Conservation (phyloP, 1,139 yeast genomes). For the Komagataea norvegica region DNA sequence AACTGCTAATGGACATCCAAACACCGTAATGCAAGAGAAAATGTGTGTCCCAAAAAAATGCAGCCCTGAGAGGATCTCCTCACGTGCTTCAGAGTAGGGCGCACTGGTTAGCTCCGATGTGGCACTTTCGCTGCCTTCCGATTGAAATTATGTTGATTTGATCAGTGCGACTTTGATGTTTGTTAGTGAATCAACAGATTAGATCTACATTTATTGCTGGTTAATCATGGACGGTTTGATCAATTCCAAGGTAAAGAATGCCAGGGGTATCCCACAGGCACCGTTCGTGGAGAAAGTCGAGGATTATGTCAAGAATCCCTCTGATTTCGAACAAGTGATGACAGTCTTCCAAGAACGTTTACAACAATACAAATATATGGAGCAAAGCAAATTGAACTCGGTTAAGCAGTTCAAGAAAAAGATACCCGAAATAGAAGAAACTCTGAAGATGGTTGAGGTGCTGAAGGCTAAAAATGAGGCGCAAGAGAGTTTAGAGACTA, state of each 20-base stretch:
- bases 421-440: slow-evolving; percentile 87
- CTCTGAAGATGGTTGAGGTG: slow-evolving; percentile 65
- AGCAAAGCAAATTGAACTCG: slow-evolving; percentile 69
- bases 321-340: slow-evolving; percentile 67
- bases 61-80: no score
- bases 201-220: no score
- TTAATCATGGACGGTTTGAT: slow-evolving; percentile 14
- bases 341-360: slow-evolving; percentile 72
- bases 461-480: slow-evolving; percentile 46
- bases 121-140: no score
- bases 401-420: slow-evolving; percentile 62
- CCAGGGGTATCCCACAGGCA: slow-evolving; percentile 95
- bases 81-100: no score
- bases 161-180: slow-evolving; percentile 3
- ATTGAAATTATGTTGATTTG: no score
- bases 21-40: no score
- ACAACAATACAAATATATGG: slow-evolving; percentile 83
- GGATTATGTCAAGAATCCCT: slow-evolving; percentile 60
- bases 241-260: slow-evolving; percentile 41
- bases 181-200: no score
- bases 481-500: slow-evolving; percentile 51
- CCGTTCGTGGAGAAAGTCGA: slow-evolving; percentile 88
- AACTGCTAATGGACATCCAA: neutral
- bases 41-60: no score
- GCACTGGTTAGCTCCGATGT: no score